Conservation (phyloP, 805 yeast species). For the Candida ipomoeae region DNA sequence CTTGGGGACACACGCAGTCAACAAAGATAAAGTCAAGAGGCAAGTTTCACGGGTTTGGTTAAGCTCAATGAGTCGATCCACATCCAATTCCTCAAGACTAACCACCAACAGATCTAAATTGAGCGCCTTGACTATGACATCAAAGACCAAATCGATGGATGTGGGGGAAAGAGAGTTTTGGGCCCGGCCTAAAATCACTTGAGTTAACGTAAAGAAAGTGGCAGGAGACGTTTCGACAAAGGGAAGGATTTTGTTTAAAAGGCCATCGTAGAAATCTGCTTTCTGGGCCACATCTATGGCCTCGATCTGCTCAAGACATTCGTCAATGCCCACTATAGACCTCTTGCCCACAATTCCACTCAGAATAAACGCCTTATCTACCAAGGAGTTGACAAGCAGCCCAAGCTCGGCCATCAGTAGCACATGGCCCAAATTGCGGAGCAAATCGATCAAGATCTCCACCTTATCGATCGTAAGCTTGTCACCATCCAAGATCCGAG, state of each 20-base stretch:
- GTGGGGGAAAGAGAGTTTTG: conserved; percentile 1
- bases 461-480: conserved; percentile 49
- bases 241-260: conserved; percentile 2
- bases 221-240: background rate
- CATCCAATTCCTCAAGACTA: conserved; percentile 37
- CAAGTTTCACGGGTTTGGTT: conserved; percentile 52
- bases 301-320: conserved; percentile 10
- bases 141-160: conserved; percentile 6
- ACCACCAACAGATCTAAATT: conserved; percentile 4
- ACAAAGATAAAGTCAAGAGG: conserved; percentile 38
- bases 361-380: conserved; percentile 35
- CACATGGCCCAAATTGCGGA: conserved; percentile 45
- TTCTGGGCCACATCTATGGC: conserved; percentile 6
- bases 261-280: conserved; percentile 9
- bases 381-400: conserved; percentile 25
- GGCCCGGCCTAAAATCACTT: conserved; percentile 11
- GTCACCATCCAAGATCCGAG: conserved; percentile 26
- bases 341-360: conserved; percentile 47
- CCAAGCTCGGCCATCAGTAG: conserved; percentile 35
- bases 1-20: conserved; percentile 18
- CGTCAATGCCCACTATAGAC: conserved; percentile 45
- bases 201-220: conserved; percentile 8
- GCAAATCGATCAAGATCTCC: conserved; percentile 56
- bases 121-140: conserved; percentile 5
- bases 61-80: conserved; percentile 37